A percentile compares a stretch with the other conserved stretches of the same genome.
Conservation (phyloP, 805 yeast species). For the Teunomyces tritomae region DNA sequence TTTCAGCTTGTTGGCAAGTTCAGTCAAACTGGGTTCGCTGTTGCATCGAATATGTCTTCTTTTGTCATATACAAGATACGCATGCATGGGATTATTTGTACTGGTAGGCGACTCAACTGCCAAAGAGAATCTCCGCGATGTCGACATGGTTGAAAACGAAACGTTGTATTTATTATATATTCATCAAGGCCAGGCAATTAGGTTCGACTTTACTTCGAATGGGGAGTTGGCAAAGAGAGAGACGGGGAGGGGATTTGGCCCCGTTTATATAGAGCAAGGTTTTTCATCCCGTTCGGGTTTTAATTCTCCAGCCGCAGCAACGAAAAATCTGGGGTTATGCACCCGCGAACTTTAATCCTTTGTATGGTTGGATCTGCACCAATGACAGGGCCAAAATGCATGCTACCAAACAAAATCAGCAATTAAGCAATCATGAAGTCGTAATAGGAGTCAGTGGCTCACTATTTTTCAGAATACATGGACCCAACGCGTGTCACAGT, state of each 20-base stretch:
- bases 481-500: no score
- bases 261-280: neutral
- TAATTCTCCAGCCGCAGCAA: neutral
- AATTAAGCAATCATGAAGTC: neutral
- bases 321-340: conserved; percentile 2
- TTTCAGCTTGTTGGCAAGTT: neutral
- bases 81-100: conserved; percentile 6
- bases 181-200: no score
- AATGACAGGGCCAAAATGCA: neutral
- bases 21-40: conserved; percentile 1
- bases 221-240: no score
- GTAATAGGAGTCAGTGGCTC: no score
- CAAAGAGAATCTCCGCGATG: conserved; percentile 5
- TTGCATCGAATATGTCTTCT: neutral
- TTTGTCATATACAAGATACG: conserved; percentile 5
- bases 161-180: no score
- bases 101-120: conserved; percentile 4
- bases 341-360: neutral
- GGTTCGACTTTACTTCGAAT: no score
- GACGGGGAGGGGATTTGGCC: neutral
- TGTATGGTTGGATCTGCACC: neutral
- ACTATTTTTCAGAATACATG: no score
- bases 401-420: neutral
- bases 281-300: neutral
- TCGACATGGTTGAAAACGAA: neutral